Evolutionary conservation across 352 stramenopile species (phyloP).

Genomic region (Phytophthora pisi): DNA sequence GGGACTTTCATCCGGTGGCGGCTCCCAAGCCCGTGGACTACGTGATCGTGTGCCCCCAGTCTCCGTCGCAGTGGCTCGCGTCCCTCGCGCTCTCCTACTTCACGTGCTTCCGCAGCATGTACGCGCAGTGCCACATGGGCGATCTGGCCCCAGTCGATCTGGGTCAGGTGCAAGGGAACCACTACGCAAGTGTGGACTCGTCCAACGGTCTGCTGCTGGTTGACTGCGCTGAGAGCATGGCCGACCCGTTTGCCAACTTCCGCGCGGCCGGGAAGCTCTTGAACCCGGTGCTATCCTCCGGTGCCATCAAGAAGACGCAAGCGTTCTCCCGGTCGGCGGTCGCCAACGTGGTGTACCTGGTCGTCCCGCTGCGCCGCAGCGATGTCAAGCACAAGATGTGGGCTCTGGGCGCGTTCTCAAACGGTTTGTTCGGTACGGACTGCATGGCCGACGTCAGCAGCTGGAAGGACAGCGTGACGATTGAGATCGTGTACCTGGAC

Average conservation of each 20-base stretch:
- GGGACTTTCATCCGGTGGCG: slow-evolving; percentile 67
- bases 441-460: slow-evolving; percentile 20
- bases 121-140: slow-evolving; percentile 71
- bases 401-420: slow-evolving; percentile 64
- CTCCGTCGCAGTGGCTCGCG: slow-evolving; percentile 73
- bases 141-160: slow-evolving; percentile 66
- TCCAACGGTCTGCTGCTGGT: slow-evolving; percentile 63
- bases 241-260: slow-evolving; percentile 72
- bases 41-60: slow-evolving; percentile 72
- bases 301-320: slow-evolving; percentile 61
- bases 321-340: slow-evolving; percentile 68
- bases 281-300: slow-evolving; percentile 50
- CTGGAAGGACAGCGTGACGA: slow-evolving; percentile 64
- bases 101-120: slow-evolving; percentile 71
- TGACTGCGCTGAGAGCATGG: slow-evolving; percentile 51
- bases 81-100: slow-evolving; percentile 76
- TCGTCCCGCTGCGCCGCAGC: slow-evolving; percentile 61
- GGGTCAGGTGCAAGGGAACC: slow-evolving; percentile 37
- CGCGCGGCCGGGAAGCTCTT: slow-evolving; percentile 64
- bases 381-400: slow-evolving; percentile 82
- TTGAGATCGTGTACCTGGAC: slow-evolving; percentile 77
- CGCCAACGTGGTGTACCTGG: slow-evolving; percentile 73
- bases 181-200: slow-evolving; percentile 53
- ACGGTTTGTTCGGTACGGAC: slow-evolving; percentile 57
- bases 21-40: slow-evolving; percentile 75